Evolutionary conservation across 768 basidiomycete species (phyloP).

Genomic region (Tricholoma sp.): DNA sequence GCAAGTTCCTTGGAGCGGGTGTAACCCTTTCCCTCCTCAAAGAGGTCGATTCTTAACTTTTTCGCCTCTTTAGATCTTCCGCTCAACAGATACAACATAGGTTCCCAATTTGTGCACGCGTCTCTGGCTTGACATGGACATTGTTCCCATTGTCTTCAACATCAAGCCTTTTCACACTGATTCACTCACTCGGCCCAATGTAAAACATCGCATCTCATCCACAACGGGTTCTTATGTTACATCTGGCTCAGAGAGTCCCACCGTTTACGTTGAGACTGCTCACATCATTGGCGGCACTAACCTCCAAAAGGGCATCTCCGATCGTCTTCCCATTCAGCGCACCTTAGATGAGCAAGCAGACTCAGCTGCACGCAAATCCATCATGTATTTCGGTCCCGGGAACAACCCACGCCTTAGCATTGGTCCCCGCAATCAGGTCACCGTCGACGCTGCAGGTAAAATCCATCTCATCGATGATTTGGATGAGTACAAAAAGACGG

Average conservation of each 20-base stretch:
- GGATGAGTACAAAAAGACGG: conserved; percentile 69
- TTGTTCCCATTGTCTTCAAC: conserved; percentile 82
- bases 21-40: conserved; percentile 66
- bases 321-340: conserved; percentile 65
- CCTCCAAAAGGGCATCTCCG: conserved; percentile 41
- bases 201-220: conserved; percentile 80
- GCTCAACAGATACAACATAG: conserved; percentile 29
- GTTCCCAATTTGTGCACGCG: conserved; percentile 80
- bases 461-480: conserved; percentile 84
- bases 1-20: conserved; percentile 84
- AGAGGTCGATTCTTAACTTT: conserved; percentile 41
- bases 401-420: conserved; percentile 83
- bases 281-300: conserved; percentile 41
- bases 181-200: conserved; percentile 68
- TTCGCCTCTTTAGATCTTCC: conserved; percentile 14
- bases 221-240: conserved; percentile 74
- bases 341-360: conserved; percentile 84
- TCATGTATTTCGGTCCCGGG: conserved; percentile 78
- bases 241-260: conserved; percentile 74
- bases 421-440: conserved; percentile 80
- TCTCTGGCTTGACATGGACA: conserved; percentile 78
- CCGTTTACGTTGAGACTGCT: conserved; percentile 56
- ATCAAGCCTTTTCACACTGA: conserved; percentile 82
- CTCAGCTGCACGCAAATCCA: conserved; percentile 77
- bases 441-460: conserved; percentile 82